These are phyloP conservation scores for Paxillus rubicundulus DNA, from an alignment of 768 basidiomycete species.

Conservation along the genomic window DNA sequence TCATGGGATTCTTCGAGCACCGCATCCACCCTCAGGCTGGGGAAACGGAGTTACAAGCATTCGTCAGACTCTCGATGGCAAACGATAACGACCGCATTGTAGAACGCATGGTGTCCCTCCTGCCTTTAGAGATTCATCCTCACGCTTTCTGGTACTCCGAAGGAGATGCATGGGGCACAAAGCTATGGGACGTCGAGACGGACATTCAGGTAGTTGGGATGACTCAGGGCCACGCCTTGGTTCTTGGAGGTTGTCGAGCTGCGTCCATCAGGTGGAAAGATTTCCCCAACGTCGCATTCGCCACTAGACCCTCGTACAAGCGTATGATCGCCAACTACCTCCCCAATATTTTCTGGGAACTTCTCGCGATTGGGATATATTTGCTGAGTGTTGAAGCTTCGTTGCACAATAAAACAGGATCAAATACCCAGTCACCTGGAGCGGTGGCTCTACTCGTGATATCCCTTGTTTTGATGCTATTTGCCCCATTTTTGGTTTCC, in stretches of 20 bases:
- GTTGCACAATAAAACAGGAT: too few relatives aligned
- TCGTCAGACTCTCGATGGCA: constrained; percentile 22
- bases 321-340: constrained; percentile 5
- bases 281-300: constrained; percentile 20
- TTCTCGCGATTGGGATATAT: not conserved
- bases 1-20: constrained; percentile 28
- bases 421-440: not conserved
- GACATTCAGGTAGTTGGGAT: constrained; percentile 18
- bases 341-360: constrained; percentile 5
- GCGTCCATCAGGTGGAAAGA: constrained; percentile 22
- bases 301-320: constrained; percentile 9
- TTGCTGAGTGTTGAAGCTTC: not conserved
- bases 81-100: constrained; percentile 22
- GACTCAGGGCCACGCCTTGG: constrained; percentile 12
- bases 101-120: constrained; percentile 23
- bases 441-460: not conserved
- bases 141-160: constrained; percentile 20
- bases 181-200: constrained; percentile 21
- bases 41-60: constrained; percentile 21
- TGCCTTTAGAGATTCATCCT: constrained; percentile 3
- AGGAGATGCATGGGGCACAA: constrained; percentile 13
- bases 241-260: constrained; percentile 25
- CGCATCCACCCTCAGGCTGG: constrained; percentile 16
- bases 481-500: constrained; percentile 6
- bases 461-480: constrained; percentile 10